A percentile compares a stretch with the other conserved stretches of the same genome.
Evolutionary conservation across 208 protist species (phyloP).

Genomic region (Trypanosoma platydactyli): DNA sequence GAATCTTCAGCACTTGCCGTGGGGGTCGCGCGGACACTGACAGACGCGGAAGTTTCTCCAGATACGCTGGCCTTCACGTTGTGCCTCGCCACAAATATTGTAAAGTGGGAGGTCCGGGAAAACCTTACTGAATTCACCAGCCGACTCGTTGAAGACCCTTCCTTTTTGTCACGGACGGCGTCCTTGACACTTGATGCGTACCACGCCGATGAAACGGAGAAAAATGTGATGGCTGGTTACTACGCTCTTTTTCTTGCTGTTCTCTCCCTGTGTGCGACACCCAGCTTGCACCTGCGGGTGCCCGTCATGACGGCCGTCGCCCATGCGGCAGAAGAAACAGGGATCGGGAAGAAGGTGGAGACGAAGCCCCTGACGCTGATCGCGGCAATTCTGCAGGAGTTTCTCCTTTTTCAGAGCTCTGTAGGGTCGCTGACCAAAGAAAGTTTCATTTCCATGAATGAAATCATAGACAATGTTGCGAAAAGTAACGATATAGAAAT

Average conservation of each 20-base stretch:
- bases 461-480: constrained; percentile 46
- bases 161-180: constrained; percentile 19
- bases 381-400: constrained; percentile 85
- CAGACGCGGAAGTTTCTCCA: constrained; percentile 4
- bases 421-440: constrained; percentile 66
- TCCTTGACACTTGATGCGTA: constrained; percentile 22
- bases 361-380: constrained; percentile 67
- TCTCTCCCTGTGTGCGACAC: constrained; percentile 43
- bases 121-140: constrained; percentile 20
- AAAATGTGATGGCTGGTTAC: constrained; percentile 80
- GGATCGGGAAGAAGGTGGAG: constrained; percentile 19
- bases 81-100: constrained; percentile 79
- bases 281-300: constrained; percentile 39
- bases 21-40: constrained; percentile 7
- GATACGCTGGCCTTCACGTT: constrained; percentile 55
- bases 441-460: constrained; percentile 46
- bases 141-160: constrained; percentile 12
- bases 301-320: constrained; percentile 68
- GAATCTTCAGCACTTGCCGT: constrained; percentile 13
- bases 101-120: constrained; percentile 47
- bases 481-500: constrained; percentile 59
- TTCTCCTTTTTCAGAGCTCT: constrained; percentile 83
- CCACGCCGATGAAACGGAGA: constrained; percentile 36
- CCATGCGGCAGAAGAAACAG: constrained; percentile 32
- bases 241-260: constrained; percentile 71